Evolutionary conservation across 306 rosid species (phyloP), one percentile per base, ranked within the genome.

Genomic region (Mimosa bimucronata): DNA sequence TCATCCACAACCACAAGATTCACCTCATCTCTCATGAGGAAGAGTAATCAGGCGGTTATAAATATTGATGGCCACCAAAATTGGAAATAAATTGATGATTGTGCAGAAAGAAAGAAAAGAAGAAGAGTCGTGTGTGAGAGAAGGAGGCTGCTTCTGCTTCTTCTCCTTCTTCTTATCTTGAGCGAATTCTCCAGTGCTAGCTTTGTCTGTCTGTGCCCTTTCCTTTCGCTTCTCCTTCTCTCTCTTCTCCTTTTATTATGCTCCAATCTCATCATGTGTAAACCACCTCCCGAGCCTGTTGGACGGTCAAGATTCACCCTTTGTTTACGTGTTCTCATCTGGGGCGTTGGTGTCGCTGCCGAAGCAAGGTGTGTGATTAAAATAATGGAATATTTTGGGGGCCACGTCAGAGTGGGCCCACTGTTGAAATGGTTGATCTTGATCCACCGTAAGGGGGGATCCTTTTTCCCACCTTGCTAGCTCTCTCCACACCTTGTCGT

Each of bases 11-110:
- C 87, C 75, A 45, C 30, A 37, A 41, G 37, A 34, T 81, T 77
- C 65, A 83, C 66, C 84, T 82, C 88, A 85, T 87, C 83, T 78
- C 53, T 88, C 87, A 53, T 85, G 80, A 77, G 77, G 57, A 66
- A 37, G 15, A 65, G 88, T 80, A 86, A 88, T 87, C 87, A 28
- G n/a, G 75, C 86, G 76, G 70, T 6, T 58, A 41, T 8, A 10
- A 9, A 44, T 55, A 76, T 42, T 77, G 79, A 34, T 62, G 28
- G 11, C 50, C 69, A 40, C 83, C 82, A 58, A 73, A 78, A 45
- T 71, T 71, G 45, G 26, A 26, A 15, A 25, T 40, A 23, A 23
- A 73, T 45, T 72, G 85, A 77, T 84, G 75, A 52, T 48, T 71
- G 19, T 44, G 57, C 53, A 50, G 5, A 6, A 77, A 82, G 79